These are phyloP conservation scores for Eucalyptus erythrocorys DNA, from an alignment of 345 rosid species.

Conservation along the genomic window DNA sequence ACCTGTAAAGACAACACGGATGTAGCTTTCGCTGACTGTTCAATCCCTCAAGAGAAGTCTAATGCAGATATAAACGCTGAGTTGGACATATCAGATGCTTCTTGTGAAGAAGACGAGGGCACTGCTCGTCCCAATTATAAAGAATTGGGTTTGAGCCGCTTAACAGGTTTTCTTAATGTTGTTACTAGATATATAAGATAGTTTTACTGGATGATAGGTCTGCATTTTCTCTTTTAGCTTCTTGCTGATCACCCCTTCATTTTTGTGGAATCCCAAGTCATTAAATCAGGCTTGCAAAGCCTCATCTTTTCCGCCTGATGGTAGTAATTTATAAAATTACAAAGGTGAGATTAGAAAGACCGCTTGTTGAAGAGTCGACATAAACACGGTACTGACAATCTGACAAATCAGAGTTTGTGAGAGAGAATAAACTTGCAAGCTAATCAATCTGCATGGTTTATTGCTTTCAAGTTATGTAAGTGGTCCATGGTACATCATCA, in stretches of 20 bases:
- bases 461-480: background rate
- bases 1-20: conserved; percentile 71
- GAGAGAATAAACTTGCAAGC: background rate
- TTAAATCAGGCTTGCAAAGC: background rate
- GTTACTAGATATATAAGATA: background rate
- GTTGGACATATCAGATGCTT: conserved; percentile 74
- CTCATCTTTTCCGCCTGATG: background rate
- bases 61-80: conserved; percentile 88
- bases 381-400: background rate
- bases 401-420: background rate
- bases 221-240: background rate
- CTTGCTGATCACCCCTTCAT: background rate
- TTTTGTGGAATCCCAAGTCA: background rate
- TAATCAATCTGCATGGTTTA: background rate
- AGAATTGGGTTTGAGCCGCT: conserved; percentile 29
- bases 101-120: conserved; percentile 63
- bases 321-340: background rate
- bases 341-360: background rate
- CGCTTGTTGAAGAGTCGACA: background rate
- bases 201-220: background rate
- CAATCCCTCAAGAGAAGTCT: conserved; percentile 82
- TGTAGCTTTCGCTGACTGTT: conserved; percentile 63
- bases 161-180: conserved; percentile 28
- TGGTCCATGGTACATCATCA: background rate
- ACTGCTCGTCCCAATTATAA: conserved; percentile 32